Percentiles rank a stretch among this genome's conserved stretches.
Conservation (phyloP, 2,329 filamentous ascomycete genomes). For the Fusarium camptoceras region DNA sequence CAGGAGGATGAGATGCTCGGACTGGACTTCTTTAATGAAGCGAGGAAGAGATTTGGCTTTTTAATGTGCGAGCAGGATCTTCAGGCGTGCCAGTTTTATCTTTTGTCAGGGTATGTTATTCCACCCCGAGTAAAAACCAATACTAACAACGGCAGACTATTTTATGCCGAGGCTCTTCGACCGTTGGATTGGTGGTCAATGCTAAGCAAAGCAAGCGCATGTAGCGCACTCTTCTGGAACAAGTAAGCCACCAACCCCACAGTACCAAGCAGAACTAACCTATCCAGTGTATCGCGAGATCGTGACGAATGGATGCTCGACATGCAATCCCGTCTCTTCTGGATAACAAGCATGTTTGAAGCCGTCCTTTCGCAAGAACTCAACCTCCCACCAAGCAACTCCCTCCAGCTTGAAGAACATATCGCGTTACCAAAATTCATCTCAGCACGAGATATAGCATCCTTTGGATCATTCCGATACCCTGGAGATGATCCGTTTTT, state of each 20-base stretch:
- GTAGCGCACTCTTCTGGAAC: constrained; percentile 36
- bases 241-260: fast-evolving
- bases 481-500: constrained; percentile 37
- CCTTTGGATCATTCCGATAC: constrained; percentile 32
- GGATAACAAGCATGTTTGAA: constrained; percentile 42
- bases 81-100: constrained; percentile 29
- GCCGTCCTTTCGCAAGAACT: constrained; percentile 34
- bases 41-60: constrained; percentile 32
- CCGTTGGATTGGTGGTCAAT: constrained; percentile 35
- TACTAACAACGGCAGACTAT: constrained; percentile 8
- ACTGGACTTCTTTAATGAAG: constrained; percentile 30
- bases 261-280: fast-evolving
- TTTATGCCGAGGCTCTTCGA: constrained; percentile 32
- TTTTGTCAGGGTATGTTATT: constrained; percentile 17
- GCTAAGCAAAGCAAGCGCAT: constrained; percentile 35
- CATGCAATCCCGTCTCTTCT: constrained; percentile 37
- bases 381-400: constrained; percentile 26
- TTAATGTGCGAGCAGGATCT: constrained; percentile 33
- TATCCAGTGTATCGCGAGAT: not conserved
- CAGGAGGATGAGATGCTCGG: constrained; percentile 16
- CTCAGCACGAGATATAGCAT: constrained; percentile 31
- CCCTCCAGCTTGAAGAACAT: constrained; percentile 21
- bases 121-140: fast-evolving
- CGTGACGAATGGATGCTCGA: constrained; percentile 38
- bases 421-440: constrained; percentile 36